Base-by-base conservation (phyloP, 202 grass and related monocot species). In the Cymbopogon flexuosus region DNA sequence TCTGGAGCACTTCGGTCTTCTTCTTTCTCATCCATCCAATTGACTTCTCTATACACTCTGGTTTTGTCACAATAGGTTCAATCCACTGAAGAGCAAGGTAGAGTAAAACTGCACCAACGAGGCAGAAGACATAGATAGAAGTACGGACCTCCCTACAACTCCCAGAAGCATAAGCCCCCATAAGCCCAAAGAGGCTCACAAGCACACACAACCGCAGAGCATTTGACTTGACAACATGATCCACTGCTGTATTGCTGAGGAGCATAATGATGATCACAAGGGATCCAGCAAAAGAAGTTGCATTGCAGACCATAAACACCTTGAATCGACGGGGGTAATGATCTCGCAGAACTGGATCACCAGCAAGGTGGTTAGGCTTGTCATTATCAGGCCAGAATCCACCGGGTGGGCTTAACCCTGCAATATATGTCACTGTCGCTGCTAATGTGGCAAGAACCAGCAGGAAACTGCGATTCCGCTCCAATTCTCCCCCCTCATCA, bases 191-290 rank as follows among this genome's bases (percentile, higher is more conserved):
- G 33, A 86, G 62, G 71, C 84, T 84, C 21, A 85, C 71, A n/a
- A 95, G 37, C 46, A 95, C 84, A 61, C 82, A 90, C 34, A 89
- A 34, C 12, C 88, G 79, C 72, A 95, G 76, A 36, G 86, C 84
- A 73, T 83, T 88, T 31, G 90, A 85, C 60, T 79, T 84, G 39
- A 80, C 77, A n/a, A 69, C 81, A 40, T 84, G 81, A 59, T 52
- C 16, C 59, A 84, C 74, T 27, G 86, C 83, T 5, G 85, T 86
- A 1, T 81, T 33, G 23, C 75, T 92, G 72, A 95, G 88, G 8
- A 95, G 79, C 82, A 92, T 87, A 83, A 92, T 86, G 59, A 95
- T 92, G 40, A 92, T 90, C 12, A 92, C 93, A 22, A 95, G 60
- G 1, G 92, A 91, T 67, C 76, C 79, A 41, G 88, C 81, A 75